phyloP scores from a whole-genome alignment of 495 filamentous ascomycete genomes.

The Pseudevernia furfuracea region DNA sequence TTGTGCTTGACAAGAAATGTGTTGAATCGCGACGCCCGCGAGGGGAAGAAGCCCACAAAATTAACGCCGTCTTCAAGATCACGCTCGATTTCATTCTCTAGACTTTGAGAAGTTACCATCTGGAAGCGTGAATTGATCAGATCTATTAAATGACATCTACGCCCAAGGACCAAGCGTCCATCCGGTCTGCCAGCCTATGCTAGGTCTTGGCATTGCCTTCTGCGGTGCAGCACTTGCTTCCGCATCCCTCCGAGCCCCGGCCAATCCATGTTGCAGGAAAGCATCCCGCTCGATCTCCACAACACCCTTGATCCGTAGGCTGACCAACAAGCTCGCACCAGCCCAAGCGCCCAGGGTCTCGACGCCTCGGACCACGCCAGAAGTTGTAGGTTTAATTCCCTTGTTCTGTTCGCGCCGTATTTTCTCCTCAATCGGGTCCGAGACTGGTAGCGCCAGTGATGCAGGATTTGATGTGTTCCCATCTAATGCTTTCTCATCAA shows the following conservation, averaged over 20 bases:
- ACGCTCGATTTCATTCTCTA: too few relatives aligned
- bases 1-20: too few relatives aligned
- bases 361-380: conserved; percentile 62
- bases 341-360: conserved; percentile 84
- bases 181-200: conserved; percentile 47
- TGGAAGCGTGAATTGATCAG: too few relatives aligned
- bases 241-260: conserved; percentile 57
- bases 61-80: too few relatives aligned
- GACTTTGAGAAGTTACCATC: background rate
- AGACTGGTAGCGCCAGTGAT: conserved; percentile 40
- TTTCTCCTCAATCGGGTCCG: conserved; percentile 58
- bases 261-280: conserved; percentile 68
- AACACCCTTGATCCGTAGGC: conserved; percentile 68
- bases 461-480: conserved; percentile 31
- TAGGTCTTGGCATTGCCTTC: conserved; percentile 38
- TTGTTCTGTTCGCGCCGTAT: conserved; percentile 46
- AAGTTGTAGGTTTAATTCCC: conserved; percentile 36
- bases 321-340: conserved; percentile 73
- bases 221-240: conserved; percentile 53
- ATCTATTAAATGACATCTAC: conserved; percentile 26
- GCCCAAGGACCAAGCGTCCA: conserved; percentile 83
- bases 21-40: too few relatives aligned
- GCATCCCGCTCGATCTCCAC: conserved; percentile 81
- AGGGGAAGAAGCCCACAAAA: too few relatives aligned
- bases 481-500: conserved; percentile 18